Evolutionary conservation across 345 rosid species (phyloP).

Genomic region (Linum usitatissimum): DNA sequence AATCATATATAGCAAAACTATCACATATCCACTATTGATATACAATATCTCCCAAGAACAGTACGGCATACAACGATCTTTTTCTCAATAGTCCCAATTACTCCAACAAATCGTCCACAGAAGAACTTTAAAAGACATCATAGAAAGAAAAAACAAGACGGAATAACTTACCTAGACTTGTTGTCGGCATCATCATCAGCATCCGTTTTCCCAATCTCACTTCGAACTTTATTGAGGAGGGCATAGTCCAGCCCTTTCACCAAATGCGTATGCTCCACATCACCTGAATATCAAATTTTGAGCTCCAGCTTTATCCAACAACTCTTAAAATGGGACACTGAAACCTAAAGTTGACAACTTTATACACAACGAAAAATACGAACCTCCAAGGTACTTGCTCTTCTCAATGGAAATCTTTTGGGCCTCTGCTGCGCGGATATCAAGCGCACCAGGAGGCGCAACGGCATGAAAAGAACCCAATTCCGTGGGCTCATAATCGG

Average conservation of each 20-base stretch:
- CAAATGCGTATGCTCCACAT: slow-evolving; percentile 95
- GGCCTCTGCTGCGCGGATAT: slow-evolving; percentile 64
- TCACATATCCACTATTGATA: neutral
- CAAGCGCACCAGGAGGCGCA: slow-evolving; percentile 88
- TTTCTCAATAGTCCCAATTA: neutral
- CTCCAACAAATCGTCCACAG: neutral
- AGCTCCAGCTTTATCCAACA: slow-evolving; percentile 1
- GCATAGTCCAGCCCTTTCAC: slow-evolving; percentile 98
- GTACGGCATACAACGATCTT: neutral
- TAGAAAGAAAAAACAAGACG: neutral
- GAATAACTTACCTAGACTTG: slow-evolving; percentile 47
- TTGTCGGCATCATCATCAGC: slow-evolving; percentile 50
- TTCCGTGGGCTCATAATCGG: slow-evolving; percentile 77
- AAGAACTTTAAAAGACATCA: neutral
- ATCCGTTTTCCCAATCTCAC: slow-evolving; percentile 91
- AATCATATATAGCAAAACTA: neutral
- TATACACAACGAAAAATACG: slow-evolving; percentile 13
- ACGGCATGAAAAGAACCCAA: slow-evolving; percentile 90
- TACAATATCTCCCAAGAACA: neutral
- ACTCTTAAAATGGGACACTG: neutral
- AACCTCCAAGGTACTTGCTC: slow-evolving; percentile 99
- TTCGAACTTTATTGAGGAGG: slow-evolving; percentile 73
- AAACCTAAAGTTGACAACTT: neutral
- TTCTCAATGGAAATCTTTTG: slow-evolving; percentile 82
- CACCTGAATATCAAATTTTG: slow-evolving; percentile 35